Conservation (phyloP, 768 basidiomycete species). For the Candolleomyces aberdarensis region DNA sequence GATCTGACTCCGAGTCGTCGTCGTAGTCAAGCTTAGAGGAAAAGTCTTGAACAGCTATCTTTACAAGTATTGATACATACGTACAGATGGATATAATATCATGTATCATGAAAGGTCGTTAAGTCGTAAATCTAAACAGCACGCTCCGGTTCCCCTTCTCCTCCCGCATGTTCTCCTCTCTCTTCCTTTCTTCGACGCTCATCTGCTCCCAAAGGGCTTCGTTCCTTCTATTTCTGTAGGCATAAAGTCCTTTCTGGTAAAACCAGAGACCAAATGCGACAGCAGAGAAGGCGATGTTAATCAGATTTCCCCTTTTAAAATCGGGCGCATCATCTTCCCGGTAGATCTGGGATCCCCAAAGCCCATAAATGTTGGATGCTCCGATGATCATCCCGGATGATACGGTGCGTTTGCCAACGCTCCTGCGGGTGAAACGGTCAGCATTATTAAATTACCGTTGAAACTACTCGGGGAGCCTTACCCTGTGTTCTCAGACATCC, state of each 20-base stretch:
- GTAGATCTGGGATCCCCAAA: slow-evolving; percentile 35
- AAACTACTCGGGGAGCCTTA: not conserved
- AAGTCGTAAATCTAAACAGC: slow-evolving; percentile 30
- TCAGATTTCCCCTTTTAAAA: slow-evolving; percentile 32
- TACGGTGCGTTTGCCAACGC: slow-evolving; percentile 30
- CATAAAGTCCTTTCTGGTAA: slow-evolving; percentile 28
- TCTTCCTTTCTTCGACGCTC: slow-evolving; percentile 19
- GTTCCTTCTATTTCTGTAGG: slow-evolving; percentile 23
- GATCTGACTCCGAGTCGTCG: no score
- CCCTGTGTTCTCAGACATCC: slow-evolving; percentile 40
- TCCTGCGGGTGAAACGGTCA: slow-evolving; percentile 16
- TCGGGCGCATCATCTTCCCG: slow-evolving; percentile 36
- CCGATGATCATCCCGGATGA: slow-evolving; percentile 25
- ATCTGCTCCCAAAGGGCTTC: slow-evolving; percentile 16
- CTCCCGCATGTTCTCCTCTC: slow-evolving; percentile 23
- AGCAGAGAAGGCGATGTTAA: slow-evolving; percentile 33
- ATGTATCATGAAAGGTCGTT: not conserved
- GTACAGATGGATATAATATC: no score
- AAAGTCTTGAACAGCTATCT: no score
- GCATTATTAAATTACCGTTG: no score
- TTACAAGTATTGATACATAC: no score
- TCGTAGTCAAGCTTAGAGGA: no score
- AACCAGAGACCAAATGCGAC: slow-evolving; percentile 31
- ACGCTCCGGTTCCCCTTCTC: slow-evolving; percentile 32
- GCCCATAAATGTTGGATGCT: slow-evolving; percentile 25